Evolutionary conservation across 257 asterid genomes (phyloP).

Genomic region (Paulownia fortunei): DNA sequence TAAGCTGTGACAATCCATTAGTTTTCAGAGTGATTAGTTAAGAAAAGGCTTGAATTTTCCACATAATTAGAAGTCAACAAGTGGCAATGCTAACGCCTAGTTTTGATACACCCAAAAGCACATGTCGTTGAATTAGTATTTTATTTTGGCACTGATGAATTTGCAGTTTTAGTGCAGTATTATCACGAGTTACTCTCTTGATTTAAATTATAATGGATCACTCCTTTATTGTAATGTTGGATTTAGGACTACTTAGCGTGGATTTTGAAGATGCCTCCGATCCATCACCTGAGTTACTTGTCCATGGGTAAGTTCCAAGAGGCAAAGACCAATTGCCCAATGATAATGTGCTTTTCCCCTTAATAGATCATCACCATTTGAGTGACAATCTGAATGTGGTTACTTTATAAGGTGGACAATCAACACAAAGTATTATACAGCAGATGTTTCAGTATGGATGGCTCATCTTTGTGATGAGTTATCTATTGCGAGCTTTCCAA

Average conservation of each 20-base stretch:
- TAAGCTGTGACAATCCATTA: not conserved
- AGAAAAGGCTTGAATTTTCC: not conserved
- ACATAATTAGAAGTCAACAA: not conserved
- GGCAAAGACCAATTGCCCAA: conserved; percentile 20
- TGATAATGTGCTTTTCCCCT: conserved; percentile 1
- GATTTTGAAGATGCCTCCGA: conserved; percentile 72
- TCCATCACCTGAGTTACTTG: conserved; percentile 54
- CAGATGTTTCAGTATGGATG: conserved; percentile 82
- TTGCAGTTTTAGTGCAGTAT: not conserved
- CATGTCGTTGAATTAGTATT: not conserved
- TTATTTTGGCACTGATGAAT: not conserved
- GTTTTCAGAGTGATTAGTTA: not conserved
- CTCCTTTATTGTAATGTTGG: conserved; percentile 15
- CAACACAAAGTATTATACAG: conserved; percentile 88
- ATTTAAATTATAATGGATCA: not conserved
- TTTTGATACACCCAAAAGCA: not conserved
- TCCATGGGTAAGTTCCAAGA: conserved; percentile 65
- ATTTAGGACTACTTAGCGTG: conserved; percentile 65
- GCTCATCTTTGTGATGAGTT: conserved; percentile 71
- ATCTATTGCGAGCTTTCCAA: conserved; percentile 53
- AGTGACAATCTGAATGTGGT: conserved; percentile 28
- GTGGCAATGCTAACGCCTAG: not conserved
- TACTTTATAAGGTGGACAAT: conserved; percentile 76
- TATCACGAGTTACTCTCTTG: conserved; percentile 14
- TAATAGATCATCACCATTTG: conserved; percentile 15